phyloP scores from a whole-genome alignment of 2,329 filamentous ascomycete species.

The Fusarium algeriense region DNA sequence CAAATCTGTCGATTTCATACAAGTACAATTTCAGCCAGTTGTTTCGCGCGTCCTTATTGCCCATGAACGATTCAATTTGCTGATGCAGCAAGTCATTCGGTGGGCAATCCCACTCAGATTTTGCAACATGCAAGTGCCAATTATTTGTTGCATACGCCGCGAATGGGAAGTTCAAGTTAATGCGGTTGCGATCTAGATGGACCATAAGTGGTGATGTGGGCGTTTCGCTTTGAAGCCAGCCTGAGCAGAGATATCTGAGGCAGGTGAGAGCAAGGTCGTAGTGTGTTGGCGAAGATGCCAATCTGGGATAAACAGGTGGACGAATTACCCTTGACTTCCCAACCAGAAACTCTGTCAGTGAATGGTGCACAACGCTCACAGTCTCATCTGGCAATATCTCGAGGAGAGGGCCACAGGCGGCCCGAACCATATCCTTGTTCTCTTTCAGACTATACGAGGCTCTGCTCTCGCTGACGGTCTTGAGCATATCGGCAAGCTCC shows the following conservation, averaged over 20 bases:
- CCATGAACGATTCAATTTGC: conserved; percentile 16
- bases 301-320: conserved; percentile 16
- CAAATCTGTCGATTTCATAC: too few species aligned
- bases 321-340: conserved; percentile 15
- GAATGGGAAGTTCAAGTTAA: conserved; percentile 29
- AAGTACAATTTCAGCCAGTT: conserved; percentile 11
- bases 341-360: conserved; percentile 36
- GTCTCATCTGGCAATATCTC: conserved; percentile 39
- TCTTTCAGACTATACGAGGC: conserved; percentile 9
- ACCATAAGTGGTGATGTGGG: neutral
- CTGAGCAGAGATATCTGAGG: conserved; percentile 30
- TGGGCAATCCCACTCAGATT: conserved; percentile 4
- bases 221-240: neutral
- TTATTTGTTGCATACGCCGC: conserved; percentile 20
- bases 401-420: conserved; percentile 36
- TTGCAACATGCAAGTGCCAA: conserved; percentile 24
- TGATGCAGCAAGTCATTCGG: neutral
- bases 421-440: conserved; percentile 29
- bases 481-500: conserved; percentile 40
- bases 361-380: conserved; percentile 40
- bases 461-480: neutral
- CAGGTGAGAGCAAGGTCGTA: conserved; percentile 31
- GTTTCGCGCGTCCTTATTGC: neutral
- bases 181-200: neutral
- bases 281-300: conserved; percentile 26